Evolutionary conservation across 106 monocot species (phyloP), one percentile per base, ranked within the genome.

Genomic region (Phalaenopsis equestris): DNA sequence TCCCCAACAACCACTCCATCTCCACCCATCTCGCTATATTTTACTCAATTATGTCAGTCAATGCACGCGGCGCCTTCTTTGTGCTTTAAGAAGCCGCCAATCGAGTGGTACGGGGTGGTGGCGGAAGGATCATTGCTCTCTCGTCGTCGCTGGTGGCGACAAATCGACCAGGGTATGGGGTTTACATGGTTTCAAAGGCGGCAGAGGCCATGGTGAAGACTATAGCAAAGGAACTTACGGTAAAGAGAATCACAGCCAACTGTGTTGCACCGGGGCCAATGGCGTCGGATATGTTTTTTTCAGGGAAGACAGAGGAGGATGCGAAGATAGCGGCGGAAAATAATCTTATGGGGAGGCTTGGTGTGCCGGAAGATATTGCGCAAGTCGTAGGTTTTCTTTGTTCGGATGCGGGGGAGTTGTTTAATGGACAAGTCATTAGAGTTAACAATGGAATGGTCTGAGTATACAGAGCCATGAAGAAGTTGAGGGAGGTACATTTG

Each of bases 361-460:
- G 87, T 41, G 75, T 84, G 85, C 12, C 89, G n/a, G 67, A 80
- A 72, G 93, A 93, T 65, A 77, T 91, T 1, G 91, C 83, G 46
- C 84, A 89, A 42, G 85, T 91, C 78, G 91, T 94, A n/a, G 94
- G 94, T 11, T 88, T 94, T 78, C 67, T 94, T 9, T 83, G 80
- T 14, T 55, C 79, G 23, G 91, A 91, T 47, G 83, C 81, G 0
- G 89, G 57, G 8, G 87, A 85, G 83, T 94, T 89, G 94, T 79
- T 91, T 42, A 94, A 94, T 43, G 94, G 94, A 3, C 94, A 94
- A 80, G 87, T 93, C 4, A 79, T 93, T 42, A 43, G 89, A 16
- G 88, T 81, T 23, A 91, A 89, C 24, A 91, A 91, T 2, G 92
- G 90, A 16, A 49, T 73, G 43, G 75, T 78, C 41, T 92, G 75